Evolutionary conservation across 768 basidiomycete genomes (phyloP), one percentile per base, ranked within the genome.

Genomic region (Russula brevipes): DNA sequence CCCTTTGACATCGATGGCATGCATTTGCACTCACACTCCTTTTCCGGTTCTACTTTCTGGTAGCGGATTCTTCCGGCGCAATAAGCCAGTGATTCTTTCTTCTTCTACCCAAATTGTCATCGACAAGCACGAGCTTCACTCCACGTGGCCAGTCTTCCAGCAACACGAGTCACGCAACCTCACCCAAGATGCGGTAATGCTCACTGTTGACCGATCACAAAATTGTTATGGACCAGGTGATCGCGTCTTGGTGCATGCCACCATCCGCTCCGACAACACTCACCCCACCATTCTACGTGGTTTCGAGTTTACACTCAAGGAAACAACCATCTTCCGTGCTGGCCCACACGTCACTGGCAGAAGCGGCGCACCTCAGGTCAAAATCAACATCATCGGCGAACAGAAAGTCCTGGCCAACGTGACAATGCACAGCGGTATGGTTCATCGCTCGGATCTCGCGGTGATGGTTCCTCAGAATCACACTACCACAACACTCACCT

Each of bases 111-210:
- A 81, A 12, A 87, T 97, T 50, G 83, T 86, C 65, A 91, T 97
- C 69, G 89, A 92, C 78, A 97, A 96, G 73, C 94, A 96, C 70
- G 94, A 96, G 67, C 77, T 95, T 7, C 94, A 96, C 70, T 89
- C 93, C 4, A 87, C 91, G 1, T 97, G 94, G 94, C 94, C 94
- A 2, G 82, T 95, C 36, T 96, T 93, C 71, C 83, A 82, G 54
- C 89, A 92, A 71, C 82, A 82, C 11, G 89, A 93, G 69, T 80
- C 80, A 39, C 87, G 90, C n/a, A 79, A 82, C 16, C 74, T 84
- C 17, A 69, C 78, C 2, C 82, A 86, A 65, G 87, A 91, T 3
- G 87, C 86, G 33, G 80, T 93, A 17, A 85, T 81, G 30, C 82
- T 97, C 64, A 84, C 81, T 49, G 87, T 94, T 19, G 85, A 89